Percentiles rank a stretch among this genome's conserved stretches.
These are phyloP conservation scores for Macrolepiota dolichaula DNA, from an alignment of 768 basidiomycete species.

Conservation along the genomic window DNA sequence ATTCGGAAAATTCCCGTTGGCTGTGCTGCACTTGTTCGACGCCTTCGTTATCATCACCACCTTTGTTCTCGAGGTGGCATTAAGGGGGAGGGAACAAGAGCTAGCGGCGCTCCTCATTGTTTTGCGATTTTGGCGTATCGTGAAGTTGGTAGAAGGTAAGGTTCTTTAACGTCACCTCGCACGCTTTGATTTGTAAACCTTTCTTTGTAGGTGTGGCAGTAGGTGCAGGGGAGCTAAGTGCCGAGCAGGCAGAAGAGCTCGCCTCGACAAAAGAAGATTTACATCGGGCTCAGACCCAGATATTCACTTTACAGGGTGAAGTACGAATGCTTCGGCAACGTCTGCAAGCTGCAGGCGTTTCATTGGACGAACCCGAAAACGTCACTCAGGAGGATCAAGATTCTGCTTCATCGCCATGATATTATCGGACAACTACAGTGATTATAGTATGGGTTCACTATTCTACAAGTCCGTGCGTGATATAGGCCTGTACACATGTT, in stretches of 20 bases:
- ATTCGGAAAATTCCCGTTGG: conserved; percentile 47
- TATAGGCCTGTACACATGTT: not conserved
- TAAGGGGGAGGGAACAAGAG: conserved; percentile 68
- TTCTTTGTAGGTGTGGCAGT: conserved; percentile 60
- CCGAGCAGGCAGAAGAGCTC: conserved; percentile 47
- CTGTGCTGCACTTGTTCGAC: conserved; percentile 73
- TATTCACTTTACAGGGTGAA: conserved; percentile 47
- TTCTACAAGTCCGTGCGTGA: not conserved
- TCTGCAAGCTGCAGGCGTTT: conserved; percentile 3
- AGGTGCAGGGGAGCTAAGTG: conserved; percentile 68
- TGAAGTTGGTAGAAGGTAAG: conserved; percentile 62
- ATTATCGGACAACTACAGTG: conserved; percentile 4
- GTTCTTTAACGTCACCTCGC: not conserved
- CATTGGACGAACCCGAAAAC: not conserved
- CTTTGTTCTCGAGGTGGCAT: conserved; percentile 66
- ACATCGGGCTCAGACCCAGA: conserved; percentile 35
- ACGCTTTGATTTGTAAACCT: not conserved
- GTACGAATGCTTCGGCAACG: conserved; percentile 5
- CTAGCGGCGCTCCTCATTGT: conserved; percentile 68
- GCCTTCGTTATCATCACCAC: conserved; percentile 67
- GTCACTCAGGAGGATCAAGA: not conserved
- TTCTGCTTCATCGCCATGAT: not conserved
- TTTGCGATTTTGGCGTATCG: conserved; percentile 76
- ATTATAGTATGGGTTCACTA: not conserved
- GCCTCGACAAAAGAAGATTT: conserved; percentile 47